Evolutionary conservation across 805 yeast genomes (phyloP).

Genomic region (Cyberlindnera euphorbiiphila): DNA sequence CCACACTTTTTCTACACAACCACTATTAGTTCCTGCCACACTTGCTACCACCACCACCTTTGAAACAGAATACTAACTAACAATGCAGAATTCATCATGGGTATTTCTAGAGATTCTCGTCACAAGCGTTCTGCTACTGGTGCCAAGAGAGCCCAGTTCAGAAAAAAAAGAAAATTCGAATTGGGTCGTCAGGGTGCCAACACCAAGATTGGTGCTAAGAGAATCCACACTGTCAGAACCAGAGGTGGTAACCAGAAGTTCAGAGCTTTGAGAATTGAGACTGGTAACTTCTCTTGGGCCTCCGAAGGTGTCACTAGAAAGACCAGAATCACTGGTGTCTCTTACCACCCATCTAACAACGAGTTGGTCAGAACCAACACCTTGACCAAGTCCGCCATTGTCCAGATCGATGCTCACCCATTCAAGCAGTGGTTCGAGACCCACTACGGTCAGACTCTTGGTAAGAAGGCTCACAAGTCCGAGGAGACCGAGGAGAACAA

Average conservation of each 20-base stretch:
- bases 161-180: slow-evolving; percentile 99
- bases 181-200: slow-evolving; percentile 99
- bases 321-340: slow-evolving; percentile 98
- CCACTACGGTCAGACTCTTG: slow-evolving; percentile 92
- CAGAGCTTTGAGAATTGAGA: slow-evolving; percentile 99
- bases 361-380: slow-evolving; percentile 99
- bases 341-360: slow-evolving; percentile 99
- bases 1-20: background rate
- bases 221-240: slow-evolving; percentile 98
- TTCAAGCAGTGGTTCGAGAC: slow-evolving; percentile 99
- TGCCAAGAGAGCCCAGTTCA: slow-evolving; percentile 99
- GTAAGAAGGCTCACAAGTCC: slow-evolving; percentile 67
- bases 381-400: slow-evolving; percentile 97
- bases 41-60: background rate
- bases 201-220: slow-evolving; percentile 98
- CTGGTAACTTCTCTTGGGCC: slow-evolving; percentile 99
- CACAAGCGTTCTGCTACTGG: slow-evolving; percentile 99
- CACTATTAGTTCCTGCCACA: too few relatives aligned
- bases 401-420: slow-evolving; percentile 99
- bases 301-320: slow-evolving; percentile 98
- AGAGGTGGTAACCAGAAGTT: slow-evolving; percentile 99
- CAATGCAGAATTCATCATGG: slow-evolving; percentile 58
- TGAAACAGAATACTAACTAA: slow-evolving; percentile 2
- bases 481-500: slow-evolving; percentile 65
- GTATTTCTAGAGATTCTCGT: slow-evolving; percentile 99